phyloP scores from a whole-genome alignment of 805 yeast genomes.

The Millerago galiae region DNA sequence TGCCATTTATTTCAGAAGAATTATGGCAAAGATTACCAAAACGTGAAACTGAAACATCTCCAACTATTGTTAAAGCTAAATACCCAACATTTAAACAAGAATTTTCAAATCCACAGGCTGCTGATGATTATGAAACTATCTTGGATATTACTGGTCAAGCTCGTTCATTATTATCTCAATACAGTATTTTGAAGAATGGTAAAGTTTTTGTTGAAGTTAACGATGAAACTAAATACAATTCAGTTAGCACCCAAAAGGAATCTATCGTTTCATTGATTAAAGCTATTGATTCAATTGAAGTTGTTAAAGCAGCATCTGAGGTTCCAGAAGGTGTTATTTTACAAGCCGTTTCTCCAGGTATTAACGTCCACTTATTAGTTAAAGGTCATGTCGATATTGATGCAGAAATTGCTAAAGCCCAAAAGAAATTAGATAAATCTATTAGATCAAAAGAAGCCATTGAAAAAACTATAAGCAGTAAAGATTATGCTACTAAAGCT shows the following conservation, averaged over 20 bases:
- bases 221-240: slow-evolving; percentile 38
- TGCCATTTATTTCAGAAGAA: slow-evolving; percentile 97
- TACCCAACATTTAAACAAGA: slow-evolving; percentile 65
- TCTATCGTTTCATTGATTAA: slow-evolving; percentile 90
- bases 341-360: slow-evolving; percentile 70
- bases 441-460: slow-evolving; percentile 52
- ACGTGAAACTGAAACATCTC: slow-evolving; percentile 62
- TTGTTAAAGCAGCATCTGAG: slow-evolving; percentile 46
- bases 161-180: slow-evolving; percentile 88
- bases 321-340: slow-evolving; percentile 91
- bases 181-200: slow-evolving; percentile 82
- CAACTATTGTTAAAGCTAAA: slow-evolving; percentile 69
- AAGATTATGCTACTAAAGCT: slow-evolving; percentile 85
- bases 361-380: slow-evolving; percentile 83
- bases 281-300: slow-evolving; percentile 72
- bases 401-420: slow-evolving; percentile 79
- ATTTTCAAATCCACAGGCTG: slow-evolving; percentile 60
- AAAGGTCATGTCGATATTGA: slow-evolving; percentile 94
- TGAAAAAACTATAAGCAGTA: slow-evolving; percentile 59
- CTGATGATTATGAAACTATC: slow-evolving; percentile 73
- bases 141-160: slow-evolving; percentile 85
- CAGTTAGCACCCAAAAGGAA: slow-evolving; percentile 65
- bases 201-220: slow-evolving; percentile 75
- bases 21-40: slow-evolving; percentile 98
- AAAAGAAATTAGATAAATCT: slow-evolving; percentile 66